Base-by-base conservation (phyloP, 2,329 filamentous ascomycete species). In the Fusarium sp. region DNA sequence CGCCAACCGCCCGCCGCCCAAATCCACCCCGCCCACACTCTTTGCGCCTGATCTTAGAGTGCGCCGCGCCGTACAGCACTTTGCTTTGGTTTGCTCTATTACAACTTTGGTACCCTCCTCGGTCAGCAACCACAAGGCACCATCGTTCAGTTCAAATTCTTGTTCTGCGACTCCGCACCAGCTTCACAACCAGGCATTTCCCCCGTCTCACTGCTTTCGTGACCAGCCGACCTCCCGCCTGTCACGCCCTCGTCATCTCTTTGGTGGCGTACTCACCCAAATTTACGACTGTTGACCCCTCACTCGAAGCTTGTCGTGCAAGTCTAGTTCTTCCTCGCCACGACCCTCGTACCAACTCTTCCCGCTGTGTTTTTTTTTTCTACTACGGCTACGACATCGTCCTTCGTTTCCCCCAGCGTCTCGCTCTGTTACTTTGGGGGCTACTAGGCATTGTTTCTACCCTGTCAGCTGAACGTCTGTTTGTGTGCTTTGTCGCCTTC, bases 151-250 rank as follows among this genome's bases (percentile, higher is more conserved):
- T 28, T 54, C 62, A 46, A 46, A 47, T 66, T 68, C 56, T 69
- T 56, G 68, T 64, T 73, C 62, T 66, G 23, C 58, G 56, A 54
- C 56, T 61, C 59, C 64, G 64, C 65, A 67, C 64, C 65, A 58
- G 34, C 50, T 52, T 69, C 51, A 51, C 63, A 65, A 68, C 47
- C 67, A 70, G 50, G 67, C 68, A 70, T 69, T 66, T 67, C 21
- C 70, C 68, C 68, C 68, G 70, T 73, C 70, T 73, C 70, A 73
- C 70, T 70, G 55, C 65, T 66, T 69, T 72, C 55, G 67, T 68
- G 65, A 69, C 65, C 65, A 69, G 65, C 65, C 61, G 65, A 69
- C 65, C 65, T 66, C 50, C 56, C 52, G 48, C 42, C 55, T 66
- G 70, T 71, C 70, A 72, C 70, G 67, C 70, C 69, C 66, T 68